Evolutionary conservation across 2,329 filamentous ascomycete species (phyloP).

Genomic region (Alternaria arbusti): DNA sequence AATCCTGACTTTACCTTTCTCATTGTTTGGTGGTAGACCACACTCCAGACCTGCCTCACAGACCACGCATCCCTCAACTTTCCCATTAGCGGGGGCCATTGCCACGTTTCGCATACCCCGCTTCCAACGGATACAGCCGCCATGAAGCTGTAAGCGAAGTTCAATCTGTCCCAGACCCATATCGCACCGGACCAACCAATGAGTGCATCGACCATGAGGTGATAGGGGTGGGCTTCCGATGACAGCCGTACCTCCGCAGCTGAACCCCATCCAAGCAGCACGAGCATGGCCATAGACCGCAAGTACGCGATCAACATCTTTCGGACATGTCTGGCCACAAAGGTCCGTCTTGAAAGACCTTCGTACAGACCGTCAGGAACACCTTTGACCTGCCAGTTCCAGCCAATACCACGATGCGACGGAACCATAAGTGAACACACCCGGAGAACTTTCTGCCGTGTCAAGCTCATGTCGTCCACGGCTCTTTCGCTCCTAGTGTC

Average conservation of each 20-base stretch:
- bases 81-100: slow-evolving; percentile 4
- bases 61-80: neutral
- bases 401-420: slow-evolving; percentile 3
- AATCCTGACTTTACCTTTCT: neutral
- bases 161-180: neutral
- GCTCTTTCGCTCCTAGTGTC: neutral
- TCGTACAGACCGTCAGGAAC: neutral
- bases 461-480: no score
- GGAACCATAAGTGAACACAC: slow-evolving; percentile 1
- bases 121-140: neutral
- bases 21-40: slow-evolving; percentile 10
- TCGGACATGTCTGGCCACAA: neutral
- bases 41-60: slow-evolving; percentile 8
- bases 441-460: neutral
- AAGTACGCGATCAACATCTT: neutral
- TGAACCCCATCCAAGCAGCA: neutral
- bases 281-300: neutral
- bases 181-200: neutral
- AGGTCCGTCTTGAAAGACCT: neutral
- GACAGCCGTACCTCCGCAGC: neutral
- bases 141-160: neutral
- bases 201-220: neutral
- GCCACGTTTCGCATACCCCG: slow-evolving; percentile 2
- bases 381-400: slow-evolving; percentile 9
- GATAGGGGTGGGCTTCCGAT: neutral